These are phyloP conservation scores for Sanghuangporus sanghuang DNA, from an alignment of 1,284 basidiomycete genomes.

Conservation along the genomic window DNA sequence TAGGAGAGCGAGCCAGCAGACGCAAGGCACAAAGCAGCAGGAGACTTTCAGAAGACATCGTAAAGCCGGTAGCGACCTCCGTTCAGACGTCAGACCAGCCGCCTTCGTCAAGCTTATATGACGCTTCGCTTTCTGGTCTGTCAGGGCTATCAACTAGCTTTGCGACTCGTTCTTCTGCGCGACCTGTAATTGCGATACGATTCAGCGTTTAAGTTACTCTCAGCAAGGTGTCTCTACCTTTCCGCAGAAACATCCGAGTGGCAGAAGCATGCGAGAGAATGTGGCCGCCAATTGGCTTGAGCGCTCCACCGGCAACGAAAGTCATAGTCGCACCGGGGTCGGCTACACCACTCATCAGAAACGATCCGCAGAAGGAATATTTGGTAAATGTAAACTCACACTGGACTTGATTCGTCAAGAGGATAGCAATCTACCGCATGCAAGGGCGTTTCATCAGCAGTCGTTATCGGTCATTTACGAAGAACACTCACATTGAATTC, in stretches of 20 bases:
- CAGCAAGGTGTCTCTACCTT: conserved; percentile 47
- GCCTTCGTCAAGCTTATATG: conserved; percentile 85
- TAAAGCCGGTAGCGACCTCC: not conserved
- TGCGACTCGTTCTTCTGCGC: conserved; percentile 92
- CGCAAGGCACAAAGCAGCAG: no score
- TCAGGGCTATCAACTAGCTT: conserved; percentile 93
- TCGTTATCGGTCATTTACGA: not conserved
- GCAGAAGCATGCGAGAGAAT: conserved; percentile 85
- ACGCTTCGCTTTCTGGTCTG: conserved; percentile 87
- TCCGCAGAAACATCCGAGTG: conserved; percentile 80
- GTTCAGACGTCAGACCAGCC: conserved; percentile 73
- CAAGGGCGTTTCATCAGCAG: not conserved
- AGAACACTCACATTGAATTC: conserved; percentile 66
- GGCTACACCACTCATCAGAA: conserved; percentile 39
- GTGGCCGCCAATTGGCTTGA: conserved; percentile 86
- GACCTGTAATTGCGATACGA: conserved; percentile 42
- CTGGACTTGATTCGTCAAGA: conserved; percentile 92
- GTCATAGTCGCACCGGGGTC: conserved; percentile 94
- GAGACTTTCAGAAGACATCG: no score
- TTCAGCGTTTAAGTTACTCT: not conserved
- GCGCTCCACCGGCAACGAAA: conserved; percentile 83
- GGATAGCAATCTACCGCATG: conserved; percentile 75
- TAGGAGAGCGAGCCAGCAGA: no score
- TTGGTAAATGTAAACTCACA: conserved; percentile 37
- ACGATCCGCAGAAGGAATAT: conserved; percentile 9